These are phyloP conservation scores for Quercus suber DNA, from an alignment of 306 rosid species.

Conservation along the genomic window DNA sequence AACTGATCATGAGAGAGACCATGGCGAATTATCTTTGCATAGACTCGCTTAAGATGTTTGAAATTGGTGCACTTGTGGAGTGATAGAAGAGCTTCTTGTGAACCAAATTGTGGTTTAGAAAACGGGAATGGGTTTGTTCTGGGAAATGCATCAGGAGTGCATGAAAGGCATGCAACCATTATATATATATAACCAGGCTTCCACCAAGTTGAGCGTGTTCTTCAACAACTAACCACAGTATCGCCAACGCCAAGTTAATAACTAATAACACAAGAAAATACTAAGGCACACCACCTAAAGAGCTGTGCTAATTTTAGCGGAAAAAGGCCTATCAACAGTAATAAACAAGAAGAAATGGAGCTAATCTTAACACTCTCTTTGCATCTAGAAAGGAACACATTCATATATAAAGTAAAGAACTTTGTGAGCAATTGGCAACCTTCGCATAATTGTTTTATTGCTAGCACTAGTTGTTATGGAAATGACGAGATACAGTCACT, in stretches of 20 bases:
- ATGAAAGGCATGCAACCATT: constrained; percentile 42
- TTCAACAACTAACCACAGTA: not conserved
- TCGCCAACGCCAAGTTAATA: not conserved
- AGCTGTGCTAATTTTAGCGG: no score
- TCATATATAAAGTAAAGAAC: not conserved
- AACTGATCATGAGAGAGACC: constrained; percentile 54
- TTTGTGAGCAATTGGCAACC: not conserved
- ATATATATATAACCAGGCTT: constrained; percentile 9
- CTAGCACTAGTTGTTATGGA: not conserved
- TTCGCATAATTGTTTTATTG: not conserved
- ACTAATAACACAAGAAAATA: not conserved
- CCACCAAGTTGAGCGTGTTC: not conserved
- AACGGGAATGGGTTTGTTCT: constrained; percentile 11
- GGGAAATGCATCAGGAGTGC: constrained; percentile 25
- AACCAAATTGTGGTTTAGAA: constrained; percentile 23
- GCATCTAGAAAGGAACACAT: not conserved
- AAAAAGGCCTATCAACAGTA: not conserved
- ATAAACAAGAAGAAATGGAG: not conserved
- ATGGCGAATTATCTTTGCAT: constrained; percentile 51
- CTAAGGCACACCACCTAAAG: no score
- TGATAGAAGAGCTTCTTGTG: constrained; percentile 39
- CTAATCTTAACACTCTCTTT: not conserved
- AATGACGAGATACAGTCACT: no score
- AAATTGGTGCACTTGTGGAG: constrained; percentile 50
- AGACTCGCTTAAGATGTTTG: constrained; percentile 57